Evolutionary conservation across 2,329 filamentous ascomycete species (phyloP).

Genomic region (Kalmusia sp.): DNA sequence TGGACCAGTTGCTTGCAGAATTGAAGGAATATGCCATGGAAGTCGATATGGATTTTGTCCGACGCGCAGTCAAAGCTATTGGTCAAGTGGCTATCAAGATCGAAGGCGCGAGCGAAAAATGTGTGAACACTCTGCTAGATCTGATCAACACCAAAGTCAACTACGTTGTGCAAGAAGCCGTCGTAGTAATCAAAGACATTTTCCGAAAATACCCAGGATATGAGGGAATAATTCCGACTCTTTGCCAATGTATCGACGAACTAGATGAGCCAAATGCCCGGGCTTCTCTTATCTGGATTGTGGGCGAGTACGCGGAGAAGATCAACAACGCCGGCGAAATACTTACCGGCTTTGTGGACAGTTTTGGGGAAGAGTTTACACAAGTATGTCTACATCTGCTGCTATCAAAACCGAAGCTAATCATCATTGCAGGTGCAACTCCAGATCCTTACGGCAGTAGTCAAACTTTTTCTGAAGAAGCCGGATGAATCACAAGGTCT

Average conservation of each 20-base stretch:
- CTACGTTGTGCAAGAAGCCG: constrained; percentile 97
- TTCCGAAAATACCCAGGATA: constrained; percentile 97
- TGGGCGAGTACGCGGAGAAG: constrained; percentile 98
- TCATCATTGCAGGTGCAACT: constrained; percentile 76
- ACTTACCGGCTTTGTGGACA: constrained; percentile 86
- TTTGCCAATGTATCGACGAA: constrained; percentile 97
- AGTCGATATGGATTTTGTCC: constrained; percentile 98
- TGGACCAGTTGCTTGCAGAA: constrained; percentile 91
- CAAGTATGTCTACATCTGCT: constrained; percentile 64
- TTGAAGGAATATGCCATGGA: constrained; percentile 97
- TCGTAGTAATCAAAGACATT: constrained; percentile 99
- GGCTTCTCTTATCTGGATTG: constrained; percentile 96
- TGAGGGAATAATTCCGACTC: constrained; percentile 94
- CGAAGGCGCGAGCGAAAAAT: constrained; percentile 91
- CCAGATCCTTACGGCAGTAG: constrained; percentile 94
- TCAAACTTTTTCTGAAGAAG: constrained; percentile 97
- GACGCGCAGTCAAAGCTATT: constrained; percentile 92
- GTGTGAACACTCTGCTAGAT: constrained; percentile 91
- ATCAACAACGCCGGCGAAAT: constrained; percentile 99
- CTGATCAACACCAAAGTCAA: constrained; percentile 98
- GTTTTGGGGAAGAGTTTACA: constrained; percentile 94
- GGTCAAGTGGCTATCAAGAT: constrained; percentile 99
- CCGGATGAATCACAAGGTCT: constrained; percentile 88
- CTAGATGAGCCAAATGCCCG: constrained; percentile 92
- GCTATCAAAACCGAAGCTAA: constrained; percentile 36